Evolutionary conservation across 208 protist genomes (phyloP).

Genomic region (Leishmania turanica): DNA sequence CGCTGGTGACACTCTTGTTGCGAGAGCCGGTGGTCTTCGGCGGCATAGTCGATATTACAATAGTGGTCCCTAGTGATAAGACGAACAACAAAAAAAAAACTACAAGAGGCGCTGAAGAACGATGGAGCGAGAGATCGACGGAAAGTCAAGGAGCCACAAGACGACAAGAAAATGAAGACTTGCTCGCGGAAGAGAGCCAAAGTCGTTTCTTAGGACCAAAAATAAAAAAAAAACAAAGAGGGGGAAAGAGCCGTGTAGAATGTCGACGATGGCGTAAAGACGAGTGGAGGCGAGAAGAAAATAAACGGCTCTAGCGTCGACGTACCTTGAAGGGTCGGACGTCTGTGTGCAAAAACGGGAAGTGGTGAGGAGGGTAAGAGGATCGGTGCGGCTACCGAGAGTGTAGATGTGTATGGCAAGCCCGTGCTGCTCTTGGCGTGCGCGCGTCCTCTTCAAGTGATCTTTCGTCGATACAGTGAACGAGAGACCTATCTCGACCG

Average conservation of each 20-base stretch:
- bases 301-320: not conserved
- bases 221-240: not conserved
- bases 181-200: not conserved
- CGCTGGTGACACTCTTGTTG: not conserved
- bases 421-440: not conserved
- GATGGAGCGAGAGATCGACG: not conserved
- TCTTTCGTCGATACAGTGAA: not conserved
- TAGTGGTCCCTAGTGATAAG: not conserved
- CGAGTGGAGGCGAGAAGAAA: not conserved
- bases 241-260: not conserved
- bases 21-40: slow-evolving; percentile 16
- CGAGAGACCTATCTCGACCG: not conserved
- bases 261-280: not conserved
- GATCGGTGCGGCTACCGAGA: not conserved
- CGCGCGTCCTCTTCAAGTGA: not conserved
- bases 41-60: slow-evolving; percentile 20
- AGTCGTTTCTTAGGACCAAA: too few species aligned
- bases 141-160: not conserved
- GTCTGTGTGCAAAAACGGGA: not conserved
- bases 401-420: not conserved
- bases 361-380: not conserved
- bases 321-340: not conserved
- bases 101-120: not conserved
- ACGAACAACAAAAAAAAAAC: slow-evolving; percentile 31
- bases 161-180: not conserved